Percentiles rank a stretch among this genome's conserved stretches.
Conservation (phyloP, 208 protist species). For the Trypanosoma theileri region DNA sequence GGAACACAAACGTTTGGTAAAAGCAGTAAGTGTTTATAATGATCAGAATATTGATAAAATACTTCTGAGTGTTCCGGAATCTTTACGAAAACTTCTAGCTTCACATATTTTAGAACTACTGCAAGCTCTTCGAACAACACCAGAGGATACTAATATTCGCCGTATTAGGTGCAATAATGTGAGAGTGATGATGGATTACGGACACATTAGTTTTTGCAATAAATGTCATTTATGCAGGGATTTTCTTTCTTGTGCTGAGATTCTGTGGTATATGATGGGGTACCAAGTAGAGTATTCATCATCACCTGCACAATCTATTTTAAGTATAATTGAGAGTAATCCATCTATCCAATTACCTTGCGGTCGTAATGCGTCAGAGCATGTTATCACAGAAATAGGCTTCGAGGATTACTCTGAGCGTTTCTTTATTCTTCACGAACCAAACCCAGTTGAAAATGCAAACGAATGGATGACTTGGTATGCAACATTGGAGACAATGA, state of each 20-base stretch:
- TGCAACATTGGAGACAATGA: slow-evolving; percentile 37
- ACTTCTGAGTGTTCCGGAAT: slow-evolving; percentile 23
- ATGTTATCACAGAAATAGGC: slow-evolving; percentile 51
- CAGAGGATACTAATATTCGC: slow-evolving; percentile 79
- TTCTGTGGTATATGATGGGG: slow-evolving; percentile 65
- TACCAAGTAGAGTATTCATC: slow-evolving; percentile 73
- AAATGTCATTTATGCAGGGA: slow-evolving; percentile 28
- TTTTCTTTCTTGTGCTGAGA: slow-evolving; percentile 38
- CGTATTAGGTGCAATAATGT: slow-evolving; percentile 76
- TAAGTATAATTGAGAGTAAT: slow-evolving; percentile 22
- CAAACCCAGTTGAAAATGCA: slow-evolving; percentile 47
- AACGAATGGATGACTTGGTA: slow-evolving; percentile 87
- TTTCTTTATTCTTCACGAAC: slow-evolving; percentile 70
- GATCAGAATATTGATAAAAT: not conserved
- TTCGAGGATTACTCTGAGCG: slow-evolving; percentile 84
- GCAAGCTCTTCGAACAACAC: slow-evolving; percentile 49
- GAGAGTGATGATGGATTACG: slow-evolving; percentile 63
- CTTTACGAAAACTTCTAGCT: slow-evolving; percentile 23
- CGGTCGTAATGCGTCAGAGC: slow-evolving; percentile 37
- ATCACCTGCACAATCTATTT: slow-evolving; percentile 25
- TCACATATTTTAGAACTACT: slow-evolving; percentile 41
- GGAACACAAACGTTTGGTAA: slow-evolving; percentile 32
- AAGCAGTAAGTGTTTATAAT: not conserved
- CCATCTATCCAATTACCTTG: slow-evolving; percentile 55
- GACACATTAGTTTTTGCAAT: slow-evolving; percentile 52